phyloP scores from a whole-genome alignment of 139 green algal species.

The Chlamydomonas asymmetrica region DNA sequence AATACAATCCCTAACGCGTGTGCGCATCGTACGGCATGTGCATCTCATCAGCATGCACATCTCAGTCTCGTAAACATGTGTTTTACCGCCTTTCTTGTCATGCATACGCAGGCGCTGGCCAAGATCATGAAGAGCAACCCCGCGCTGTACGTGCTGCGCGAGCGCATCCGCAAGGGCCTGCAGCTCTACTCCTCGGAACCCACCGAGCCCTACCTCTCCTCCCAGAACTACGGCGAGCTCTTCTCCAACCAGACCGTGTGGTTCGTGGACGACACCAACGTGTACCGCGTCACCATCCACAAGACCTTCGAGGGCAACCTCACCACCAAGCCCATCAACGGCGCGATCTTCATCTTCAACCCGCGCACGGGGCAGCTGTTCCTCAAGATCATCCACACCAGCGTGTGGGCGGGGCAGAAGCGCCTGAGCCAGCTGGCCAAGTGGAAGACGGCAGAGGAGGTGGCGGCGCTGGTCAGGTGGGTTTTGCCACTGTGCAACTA shows the following conservation, averaged over 20 bases:
- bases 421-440: slow-evolving; percentile 97
- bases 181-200: slow-evolving; percentile 98
- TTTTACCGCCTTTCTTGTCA: not conserved
- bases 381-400: slow-evolving; percentile 48
- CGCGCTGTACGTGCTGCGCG: slow-evolving; percentile 97
- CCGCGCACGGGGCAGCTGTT: slow-evolving; percentile 80
- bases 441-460: slow-evolving; percentile 99
- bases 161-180: slow-evolving; percentile 97
- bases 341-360: slow-evolving; percentile 99
- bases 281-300: slow-evolving; percentile 99
- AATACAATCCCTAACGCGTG: not conserved
- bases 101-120: slow-evolving; percentile 73
- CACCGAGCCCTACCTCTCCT: slow-evolving; percentile 98
- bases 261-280: slow-evolving; percentile 99
- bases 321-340: slow-evolving; percentile 98
- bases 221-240: slow-evolving; percentile 98
- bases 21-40: not conserved
- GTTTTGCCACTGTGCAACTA: no score
- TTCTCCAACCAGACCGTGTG: slow-evolving; percentile 99
- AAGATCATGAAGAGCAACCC: slow-evolving; percentile 99
- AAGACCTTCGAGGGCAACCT: slow-evolving; percentile 99
- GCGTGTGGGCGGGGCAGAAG: slow-evolving; percentile 99
- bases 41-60: no score
- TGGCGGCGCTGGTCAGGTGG: slow-evolving; percentile 87
- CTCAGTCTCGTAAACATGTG: no score